phyloP scores from a whole-genome alignment of 2,329 filamentous ascomycete species.

The Neoascochyta sp. region DNA sequence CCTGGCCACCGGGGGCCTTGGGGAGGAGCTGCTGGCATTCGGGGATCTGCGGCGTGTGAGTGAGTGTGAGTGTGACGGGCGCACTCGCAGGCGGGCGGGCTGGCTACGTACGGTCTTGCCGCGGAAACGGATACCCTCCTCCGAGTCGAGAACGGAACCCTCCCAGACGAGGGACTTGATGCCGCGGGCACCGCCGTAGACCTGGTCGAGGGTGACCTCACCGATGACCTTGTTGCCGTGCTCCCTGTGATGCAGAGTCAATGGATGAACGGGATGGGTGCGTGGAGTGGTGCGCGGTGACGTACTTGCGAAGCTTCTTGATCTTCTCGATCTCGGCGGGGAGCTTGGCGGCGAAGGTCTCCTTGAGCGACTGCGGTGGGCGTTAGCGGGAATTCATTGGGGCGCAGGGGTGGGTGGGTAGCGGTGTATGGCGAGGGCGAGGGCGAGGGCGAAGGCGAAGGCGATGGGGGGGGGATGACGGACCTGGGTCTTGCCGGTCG shows the following conservation, averaged over 20 bases:
- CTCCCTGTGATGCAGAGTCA: slow-evolving; percentile 59
- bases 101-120: slow-evolving; percentile 71
- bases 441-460: background rate
- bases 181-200: slow-evolving; percentile 97
- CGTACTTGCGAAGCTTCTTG: slow-evolving; percentile 94
- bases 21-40: slow-evolving; percentile 97
- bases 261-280: slow-evolving; percentile 11
- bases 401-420: too few relatives aligned
- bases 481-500: slow-evolving; percentile 81
- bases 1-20: slow-evolving; percentile 92
- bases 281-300: slow-evolving; percentile 1
- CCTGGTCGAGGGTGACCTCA: slow-evolving; percentile 98
- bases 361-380: slow-evolving; percentile 77
- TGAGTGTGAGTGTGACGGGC: too few relatives aligned
- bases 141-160: slow-evolving; percentile 86
- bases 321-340: slow-evolving; percentile 98
- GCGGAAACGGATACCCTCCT: slow-evolving; percentile 99
- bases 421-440: slow-evolving; percentile 1
- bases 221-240: slow-evolving; percentile 92
- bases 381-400: slow-evolving; percentile 31
- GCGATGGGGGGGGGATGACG: slow-evolving; percentile 23
- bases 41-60: slow-evolving; percentile 61
- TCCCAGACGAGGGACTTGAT: slow-evolving; percentile 99
- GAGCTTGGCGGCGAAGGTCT: slow-evolving; percentile 93
- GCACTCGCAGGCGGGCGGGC: background rate